These are phyloP conservation scores for Trichothecium sympodiale DNA, from an alignment of 2,329 filamentous ascomycete genomes.

Conservation along the genomic window DNA sequence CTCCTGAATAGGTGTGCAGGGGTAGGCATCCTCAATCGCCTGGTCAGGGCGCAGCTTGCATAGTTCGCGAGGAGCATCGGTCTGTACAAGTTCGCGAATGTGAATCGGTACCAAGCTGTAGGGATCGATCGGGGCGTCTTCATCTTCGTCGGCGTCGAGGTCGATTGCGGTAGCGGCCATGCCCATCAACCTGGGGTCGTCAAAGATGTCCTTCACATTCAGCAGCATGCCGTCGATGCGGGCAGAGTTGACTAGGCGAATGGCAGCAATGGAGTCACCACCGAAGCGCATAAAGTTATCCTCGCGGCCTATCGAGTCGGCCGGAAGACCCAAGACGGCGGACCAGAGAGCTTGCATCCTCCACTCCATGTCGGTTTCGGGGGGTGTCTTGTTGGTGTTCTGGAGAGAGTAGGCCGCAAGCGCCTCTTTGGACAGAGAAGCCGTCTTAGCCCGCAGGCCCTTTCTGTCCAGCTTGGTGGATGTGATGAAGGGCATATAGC, in stretches of 20 bases:
- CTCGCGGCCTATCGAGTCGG: slow-evolving; percentile 17
- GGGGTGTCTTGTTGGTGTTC: slow-evolving; percentile 1
- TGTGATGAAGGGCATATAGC: slow-evolving; percentile 6
- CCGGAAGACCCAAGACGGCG: slow-evolving; percentile 27
- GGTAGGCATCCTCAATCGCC: slow-evolving; percentile 16
- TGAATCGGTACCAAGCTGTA: too few relatives aligned
- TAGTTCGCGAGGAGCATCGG: too few relatives aligned
- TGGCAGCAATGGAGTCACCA: slow-evolving; percentile 21
- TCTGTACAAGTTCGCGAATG: too few relatives aligned
- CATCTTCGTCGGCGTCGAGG: too few relatives aligned
- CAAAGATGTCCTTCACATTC: slow-evolving; percentile 27
- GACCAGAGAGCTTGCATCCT: slow-evolving; percentile 36
- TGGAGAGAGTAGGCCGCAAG: neutral
- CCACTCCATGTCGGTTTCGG: slow-evolving; percentile 14
- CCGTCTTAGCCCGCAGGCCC: neutral
- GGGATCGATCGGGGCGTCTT: too few relatives aligned
- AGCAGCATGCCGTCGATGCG: slow-evolving; percentile 16
- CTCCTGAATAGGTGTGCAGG: slow-evolving; percentile 24
- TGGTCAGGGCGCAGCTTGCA: too few relatives aligned
- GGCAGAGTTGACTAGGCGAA: slow-evolving; percentile 5
- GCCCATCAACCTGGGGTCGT: slow-evolving; percentile 1
- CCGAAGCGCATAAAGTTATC: slow-evolving; percentile 16
- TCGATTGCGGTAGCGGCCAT: neutral
- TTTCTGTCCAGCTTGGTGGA: slow-evolving; percentile 9
- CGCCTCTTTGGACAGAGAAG: neutral